These are phyloP conservation scores for Pichia sp. DNA, from an alignment of 1,139 yeast species.

Conservation along the genomic window DNA sequence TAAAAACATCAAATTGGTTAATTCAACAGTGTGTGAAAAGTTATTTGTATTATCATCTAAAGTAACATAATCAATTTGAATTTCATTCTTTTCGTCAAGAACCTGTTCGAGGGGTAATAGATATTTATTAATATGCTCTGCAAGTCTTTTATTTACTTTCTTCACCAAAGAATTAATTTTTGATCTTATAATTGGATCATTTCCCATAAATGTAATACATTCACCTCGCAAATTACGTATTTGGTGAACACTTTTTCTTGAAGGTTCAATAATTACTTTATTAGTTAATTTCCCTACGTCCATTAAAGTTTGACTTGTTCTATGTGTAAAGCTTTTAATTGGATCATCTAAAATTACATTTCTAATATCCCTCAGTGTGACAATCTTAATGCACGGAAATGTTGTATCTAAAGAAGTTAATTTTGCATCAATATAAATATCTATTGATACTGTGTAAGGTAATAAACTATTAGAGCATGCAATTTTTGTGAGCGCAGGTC, in stretches of 20 bases:
- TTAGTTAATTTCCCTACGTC: constrained; percentile 34
- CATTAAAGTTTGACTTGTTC: constrained; percentile 30
- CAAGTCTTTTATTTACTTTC: constrained; percentile 54
- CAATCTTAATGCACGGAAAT: constrained; percentile 35
- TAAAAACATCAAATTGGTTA: constrained; percentile 36
- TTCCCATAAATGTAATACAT: constrained; percentile 40
- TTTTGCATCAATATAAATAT: constrained; percentile 30
- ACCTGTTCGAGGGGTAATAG: constrained; percentile 20
- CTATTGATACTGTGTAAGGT: constrained; percentile 21
- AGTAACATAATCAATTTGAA: constrained; percentile 24
- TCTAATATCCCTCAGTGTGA: constrained; percentile 37
- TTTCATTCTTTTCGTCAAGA: constrained; percentile 22
- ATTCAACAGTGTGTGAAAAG: constrained; percentile 40
- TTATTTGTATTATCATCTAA: constrained; percentile 35
- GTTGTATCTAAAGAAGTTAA: constrained; percentile 35
- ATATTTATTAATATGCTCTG: constrained; percentile 36
- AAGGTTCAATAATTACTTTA: constrained; percentile 38
- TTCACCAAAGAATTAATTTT: constrained; percentile 56
- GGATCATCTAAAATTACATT: constrained; percentile 32
- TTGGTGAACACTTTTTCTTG: constrained; percentile 35
- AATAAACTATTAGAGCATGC: constrained; percentile 22
- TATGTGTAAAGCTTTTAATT: constrained; percentile 24
- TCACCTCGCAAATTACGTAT: constrained; percentile 28
- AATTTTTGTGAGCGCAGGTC: constrained; percentile 19
- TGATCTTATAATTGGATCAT: constrained; percentile 55